Base-by-base conservation (phyloP, 768 basidiomycete species). In the Leccinum disarticulatum region DNA sequence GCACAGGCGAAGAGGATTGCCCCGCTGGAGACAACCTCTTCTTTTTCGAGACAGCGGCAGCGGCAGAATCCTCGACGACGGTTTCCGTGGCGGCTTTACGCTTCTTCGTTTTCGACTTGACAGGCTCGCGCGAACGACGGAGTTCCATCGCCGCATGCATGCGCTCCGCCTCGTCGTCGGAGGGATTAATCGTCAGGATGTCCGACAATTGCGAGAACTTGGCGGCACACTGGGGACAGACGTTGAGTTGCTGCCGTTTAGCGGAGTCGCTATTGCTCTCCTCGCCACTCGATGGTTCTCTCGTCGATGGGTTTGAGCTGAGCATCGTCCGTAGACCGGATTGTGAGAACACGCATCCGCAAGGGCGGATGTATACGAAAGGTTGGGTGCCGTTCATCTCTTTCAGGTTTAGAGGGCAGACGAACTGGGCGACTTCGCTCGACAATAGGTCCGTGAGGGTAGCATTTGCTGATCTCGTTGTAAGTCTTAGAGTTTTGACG, bases 331-430 rank as follows among this genome's bases (percentile, higher is more conserved):
- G 87, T 46, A 98, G 79, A 3, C 90, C 92, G 0, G 87, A 87
- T 60, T 90, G 89, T 4, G 93, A 89, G 76, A 98, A 93, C 33
- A 94, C 93, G 71, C 93, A 95, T 15, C 95, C 95, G 67, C 96
- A 98, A 0, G 87, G 76, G 14, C 81, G 79, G 64, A 98, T 74
- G 70, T 95, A 96, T 55, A 95, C 87, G 72, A 98, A 98, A 0
- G 94, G 93, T 55, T 90, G 83, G 3, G 74, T 71, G 14, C 97
- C 97, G 65, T 93, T 94, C 94, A 98, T 98, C 76, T 97, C 96
- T 73, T 93, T 93, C 63, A 92, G 77, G 2, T 89, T 93, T 54
- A 98, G 80, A 1, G 97, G 93, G 77, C 97, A 99, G 57, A 95
- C 86, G 67, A 95, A 98, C 55, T 82, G 83, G 2, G 90, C 80